Evolutionary conservation across 1,284 basidiomycete species (phyloP), one percentile per base, ranked within the genome.

Genomic region (Meira nashicola): DNA sequence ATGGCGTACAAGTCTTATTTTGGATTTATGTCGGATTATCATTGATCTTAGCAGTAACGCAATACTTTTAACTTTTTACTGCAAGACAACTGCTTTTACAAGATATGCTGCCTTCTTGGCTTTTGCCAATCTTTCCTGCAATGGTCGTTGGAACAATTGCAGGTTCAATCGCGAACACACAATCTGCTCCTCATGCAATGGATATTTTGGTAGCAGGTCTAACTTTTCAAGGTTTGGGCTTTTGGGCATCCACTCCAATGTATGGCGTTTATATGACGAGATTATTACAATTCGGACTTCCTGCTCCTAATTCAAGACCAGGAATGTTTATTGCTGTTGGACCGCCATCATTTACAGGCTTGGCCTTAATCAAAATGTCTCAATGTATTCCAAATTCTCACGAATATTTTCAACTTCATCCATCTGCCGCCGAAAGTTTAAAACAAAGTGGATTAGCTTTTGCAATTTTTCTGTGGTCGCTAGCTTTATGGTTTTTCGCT

Each of bases 141-240:
- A 68, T 68, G 66, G 61, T 68, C 11, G 64, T 57, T 19, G 66
- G 66, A 8, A 57, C 47, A 1, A 52, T 66, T 6, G 64, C 66
- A 0, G 33, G 41, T 0, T n/a, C 39, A 4, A 51, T 68, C 15
- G 50, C 54, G 40, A 51, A 58, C 43, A 17, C 25, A 33, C 15
- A 6, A 19, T 11, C 15, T 25, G 8, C 14, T 14, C n/a, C 9
- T 40, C 25, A 44, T 14, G 40, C 25, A 11, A 8, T 40, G 14
- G 17, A 53, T 40, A 19, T 53, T 14, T 8, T 40, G n/a, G 14
- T 53, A 38, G 59, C 58, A 7, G 66, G 66, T 0, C 11, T 62
- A 1, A 59, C 62, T 3, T 64, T 58, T 41, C 66, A 68, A 38
- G 64, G 64, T 1, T 23, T 68, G 0, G 66, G 66, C 2, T 64